Evolutionary conservation across 1,284 basidiomycete genomes (phyloP), one percentile per base, ranked within the genome.

Genomic region (Tetrapyrgos nigripes): DNA sequence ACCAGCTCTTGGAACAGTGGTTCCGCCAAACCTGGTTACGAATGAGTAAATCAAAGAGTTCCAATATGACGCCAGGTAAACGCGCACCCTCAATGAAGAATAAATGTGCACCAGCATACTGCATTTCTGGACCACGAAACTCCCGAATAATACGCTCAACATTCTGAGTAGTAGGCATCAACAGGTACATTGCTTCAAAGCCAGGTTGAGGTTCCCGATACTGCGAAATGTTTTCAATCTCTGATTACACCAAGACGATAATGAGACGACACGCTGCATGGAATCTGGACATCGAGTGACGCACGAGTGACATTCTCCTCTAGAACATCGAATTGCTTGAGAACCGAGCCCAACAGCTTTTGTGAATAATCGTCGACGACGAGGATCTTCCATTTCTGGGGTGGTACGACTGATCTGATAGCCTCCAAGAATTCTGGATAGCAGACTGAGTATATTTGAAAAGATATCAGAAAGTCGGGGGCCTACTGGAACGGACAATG

Each of bases 161-260:
- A 72, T 99, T 99, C 77, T 95, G 92, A 3, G 87, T 88, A 1
- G 97, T 99, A 13, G 97, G 93, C 82, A 96, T 97, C 61, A 99
- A 81, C 62, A 99, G 79, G 76, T 99, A 99, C 68, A 98, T 81
- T 24, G 93, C 95, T 74, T 97, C 94, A 53, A 96, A 89, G 48
- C 84, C 82, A 8, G 88, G 86, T 71, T 95, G 92, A 1, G 91
- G 87, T 53, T 91, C 88, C 64, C 96, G 84, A 69, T 84, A 72
- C 69, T 74, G 86, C 60, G 86, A 84, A 74, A 93, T 92, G 61
- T 85, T 85, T 73, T 93, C 91, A 72, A 93, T 92, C 68, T 89
- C 91, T 93, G 71, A 53, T 26, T 45, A 58, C 57, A 48, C 40
- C 67, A 50, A 58, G 56, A 47, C 37, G 50, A 45, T 26, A 28